Conservation (phyloP, 345 rosid species). For the Clarkia xantiana region DNA sequence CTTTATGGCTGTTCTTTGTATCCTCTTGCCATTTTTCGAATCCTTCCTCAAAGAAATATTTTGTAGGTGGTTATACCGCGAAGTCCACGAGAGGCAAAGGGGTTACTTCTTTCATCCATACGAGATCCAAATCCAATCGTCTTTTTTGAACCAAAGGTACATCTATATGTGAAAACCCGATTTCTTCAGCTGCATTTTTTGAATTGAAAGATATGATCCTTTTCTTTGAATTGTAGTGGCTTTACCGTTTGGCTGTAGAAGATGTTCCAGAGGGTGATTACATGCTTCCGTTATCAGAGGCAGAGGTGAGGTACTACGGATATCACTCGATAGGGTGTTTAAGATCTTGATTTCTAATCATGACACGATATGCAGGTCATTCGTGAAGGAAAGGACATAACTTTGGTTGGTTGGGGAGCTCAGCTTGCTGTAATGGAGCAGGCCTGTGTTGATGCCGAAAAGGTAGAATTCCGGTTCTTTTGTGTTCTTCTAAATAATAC, state of each 20-base stretch:
- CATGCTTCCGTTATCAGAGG: constrained; percentile 78
- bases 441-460: constrained; percentile 69
- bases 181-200: background rate
- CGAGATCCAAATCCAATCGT: constrained; percentile 79
- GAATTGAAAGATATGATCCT: constrained; percentile 1
- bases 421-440: constrained; percentile 78
- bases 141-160: constrained; percentile 88
- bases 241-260: constrained; percentile 75
- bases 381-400: constrained; percentile 71
- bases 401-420: constrained; percentile 94
- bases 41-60: background rate
- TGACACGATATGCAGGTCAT: constrained; percentile 38
- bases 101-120: constrained; percentile 58
- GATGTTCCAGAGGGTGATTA: constrained; percentile 84
- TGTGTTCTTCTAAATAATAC: constrained; percentile 1
- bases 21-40: background rate
- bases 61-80: constrained; percentile 75
- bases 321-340: background rate
- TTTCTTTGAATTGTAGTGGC: constrained; percentile 43
- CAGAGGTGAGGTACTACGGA: constrained; percentile 38
- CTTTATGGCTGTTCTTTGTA: background rate
- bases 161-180: background rate
- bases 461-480: constrained; percentile 17
- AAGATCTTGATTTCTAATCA: constrained; percentile 7
- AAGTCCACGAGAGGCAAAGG: constrained; percentile 81